Percentiles rank a stretch among this genome's conserved stretches.
These are phyloP conservation scores for Trichothecium roseum DNA, from an alignment of 2,329 filamentous ascomycete species.

Conservation along the genomic window DNA sequence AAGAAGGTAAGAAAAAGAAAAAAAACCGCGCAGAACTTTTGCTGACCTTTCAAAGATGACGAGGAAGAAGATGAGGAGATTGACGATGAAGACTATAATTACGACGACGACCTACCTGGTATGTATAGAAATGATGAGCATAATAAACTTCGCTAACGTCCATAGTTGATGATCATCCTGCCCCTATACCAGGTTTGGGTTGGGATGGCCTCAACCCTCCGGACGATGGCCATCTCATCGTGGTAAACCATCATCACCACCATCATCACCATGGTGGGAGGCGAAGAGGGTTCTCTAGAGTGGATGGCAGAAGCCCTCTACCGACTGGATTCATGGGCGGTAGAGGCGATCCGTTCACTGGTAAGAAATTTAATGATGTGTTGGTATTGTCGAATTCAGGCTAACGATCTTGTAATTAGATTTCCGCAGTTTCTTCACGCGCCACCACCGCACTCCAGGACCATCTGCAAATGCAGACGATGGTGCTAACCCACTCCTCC, in stretches of 20 bases:
- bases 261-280: slow-evolving; percentile 32
- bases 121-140: slow-evolving; percentile 18
- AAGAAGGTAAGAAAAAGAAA: slow-evolving; percentile 8
- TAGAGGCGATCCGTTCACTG: slow-evolving; percentile 39
- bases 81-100: slow-evolving; percentile 56
- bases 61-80: slow-evolving; percentile 63
- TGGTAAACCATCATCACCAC: no score
- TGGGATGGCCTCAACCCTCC: slow-evolving; percentile 36
- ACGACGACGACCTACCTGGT: slow-evolving; percentile 49
- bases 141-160: not conserved
- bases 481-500: slow-evolving; percentile 76
- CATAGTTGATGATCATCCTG: slow-evolving; percentile 28
- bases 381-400: slow-evolving; percentile 2
- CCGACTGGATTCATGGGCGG: slow-evolving; percentile 43
- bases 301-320: slow-evolving; percentile 46
- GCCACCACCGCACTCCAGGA: slow-evolving; percentile 42
- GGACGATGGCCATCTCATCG: slow-evolving; percentile 2
- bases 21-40: slow-evolving; percentile 7
- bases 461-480: slow-evolving; percentile 59
- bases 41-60: slow-evolving; percentile 26
- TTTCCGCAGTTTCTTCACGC: slow-evolving; percentile 37
- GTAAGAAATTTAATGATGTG: slow-evolving; percentile 10
- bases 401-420: slow-evolving; percentile 18
- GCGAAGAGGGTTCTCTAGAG: slow-evolving; percentile 20
- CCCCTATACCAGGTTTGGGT: slow-evolving; percentile 38